These are phyloP conservation scores for Mangifera indica DNA, from an alignment of 345 rosid species.

Conservation along the genomic window DNA sequence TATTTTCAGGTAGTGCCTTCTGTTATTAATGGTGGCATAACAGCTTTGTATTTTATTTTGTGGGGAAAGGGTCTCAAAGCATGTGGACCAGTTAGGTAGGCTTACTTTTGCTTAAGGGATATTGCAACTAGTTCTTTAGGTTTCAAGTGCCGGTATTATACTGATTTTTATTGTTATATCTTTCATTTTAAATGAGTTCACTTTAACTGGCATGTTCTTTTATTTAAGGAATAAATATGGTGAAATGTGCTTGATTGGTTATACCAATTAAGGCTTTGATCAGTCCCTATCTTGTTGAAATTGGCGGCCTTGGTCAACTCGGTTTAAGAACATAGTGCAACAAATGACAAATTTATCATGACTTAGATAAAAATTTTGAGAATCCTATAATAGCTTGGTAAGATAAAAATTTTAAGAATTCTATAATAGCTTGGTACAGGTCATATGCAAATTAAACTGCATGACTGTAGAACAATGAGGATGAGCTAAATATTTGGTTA, in stretches of 20 bases:
- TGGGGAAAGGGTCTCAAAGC: slow-evolving; percentile 93
- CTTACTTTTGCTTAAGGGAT: slow-evolving; percentile 16
- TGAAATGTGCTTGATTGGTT: neutral
- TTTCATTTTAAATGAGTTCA: neutral
- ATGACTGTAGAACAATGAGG: neutral
- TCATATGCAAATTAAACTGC: neutral
- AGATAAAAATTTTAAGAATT: neutral
- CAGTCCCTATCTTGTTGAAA: neutral
- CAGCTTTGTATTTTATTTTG: slow-evolving; percentile 85
- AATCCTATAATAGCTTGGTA: neutral
- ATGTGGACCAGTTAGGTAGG: slow-evolving; percentile 94
- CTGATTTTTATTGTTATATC: neutral
- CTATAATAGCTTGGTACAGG: neutral
- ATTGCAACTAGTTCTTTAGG: slow-evolving; percentile 6
- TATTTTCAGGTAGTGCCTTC: slow-evolving; percentile 83
- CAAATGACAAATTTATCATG: neutral
- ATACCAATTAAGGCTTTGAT: neutral
- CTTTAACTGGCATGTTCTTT: neutral
- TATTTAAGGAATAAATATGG: neutral
- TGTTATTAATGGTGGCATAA: slow-evolving; percentile 84
- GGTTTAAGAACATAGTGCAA: neutral
- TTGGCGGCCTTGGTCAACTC: neutral
- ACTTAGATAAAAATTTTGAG: neutral
- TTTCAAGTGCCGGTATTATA: neutral
- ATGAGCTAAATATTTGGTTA: neutral